phyloP scores from a whole-genome alignment of 192 early-diverging fungal species.

The Coemansia guatemalensis region DNA sequence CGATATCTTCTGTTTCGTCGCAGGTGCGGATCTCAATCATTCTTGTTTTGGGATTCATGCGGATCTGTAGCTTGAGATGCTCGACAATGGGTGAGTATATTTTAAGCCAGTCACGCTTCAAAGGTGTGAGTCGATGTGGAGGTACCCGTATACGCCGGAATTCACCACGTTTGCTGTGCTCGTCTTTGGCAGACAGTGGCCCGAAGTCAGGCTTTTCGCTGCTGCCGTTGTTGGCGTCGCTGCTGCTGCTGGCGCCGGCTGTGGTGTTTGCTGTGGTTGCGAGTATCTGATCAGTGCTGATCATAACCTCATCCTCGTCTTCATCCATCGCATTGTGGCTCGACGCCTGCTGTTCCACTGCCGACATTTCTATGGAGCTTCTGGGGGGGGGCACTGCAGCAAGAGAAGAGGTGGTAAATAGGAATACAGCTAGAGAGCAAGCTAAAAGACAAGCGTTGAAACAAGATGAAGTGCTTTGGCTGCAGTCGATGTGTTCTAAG shows the following conservation, averaged over 20 bases:
- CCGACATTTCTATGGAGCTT: slow-evolving; percentile 16
- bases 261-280: slow-evolving; percentile 28
- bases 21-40: slow-evolving; percentile 88
- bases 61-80: slow-evolving; percentile 92
- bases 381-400: slow-evolving; percentile 7
- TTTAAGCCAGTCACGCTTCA: slow-evolving; percentile 93
- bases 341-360: slow-evolving; percentile 12
- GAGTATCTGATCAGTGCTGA: slow-evolving; percentile 60
- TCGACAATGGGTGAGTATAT: slow-evolving; percentile 96
- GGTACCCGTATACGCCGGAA: slow-evolving; percentile 88
- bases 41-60: slow-evolving; percentile 90
- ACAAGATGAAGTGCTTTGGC: not conserved
- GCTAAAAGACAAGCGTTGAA: not conserved
- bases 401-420: slow-evolving; percentile 5
- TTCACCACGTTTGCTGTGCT: slow-evolving; percentile 48
- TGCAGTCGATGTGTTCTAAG: not conserved
- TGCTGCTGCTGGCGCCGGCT: not conserved
- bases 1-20: slow-evolving; percentile 80
- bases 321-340: slow-evolving; percentile 22
- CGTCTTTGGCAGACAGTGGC: slow-evolving; percentile 57
- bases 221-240: not conserved
- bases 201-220: slow-evolving; percentile 66
- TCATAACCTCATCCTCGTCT: slow-evolving; percentile 65
- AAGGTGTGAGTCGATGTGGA: slow-evolving; percentile 87
- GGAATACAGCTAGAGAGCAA: not conserved